Percentiles rank a stretch among this genome's conserved stretches.
Conservation (phyloP, 2,329 filamentous ascomycete species). For the Huntiella bhutanensis region DNA sequence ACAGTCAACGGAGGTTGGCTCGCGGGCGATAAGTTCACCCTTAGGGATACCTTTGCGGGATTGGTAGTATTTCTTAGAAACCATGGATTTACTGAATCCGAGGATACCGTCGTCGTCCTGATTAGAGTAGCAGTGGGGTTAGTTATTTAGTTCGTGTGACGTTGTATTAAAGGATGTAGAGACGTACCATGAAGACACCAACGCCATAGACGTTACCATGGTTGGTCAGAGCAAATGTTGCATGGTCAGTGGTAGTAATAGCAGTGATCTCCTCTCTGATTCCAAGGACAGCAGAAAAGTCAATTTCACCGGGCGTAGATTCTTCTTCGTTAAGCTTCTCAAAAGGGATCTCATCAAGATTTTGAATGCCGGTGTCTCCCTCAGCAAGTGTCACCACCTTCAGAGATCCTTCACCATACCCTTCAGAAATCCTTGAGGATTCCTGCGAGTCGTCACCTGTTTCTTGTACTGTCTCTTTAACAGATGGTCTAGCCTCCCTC, state of each 20-base stretch:
- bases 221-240: constrained; percentile 41
- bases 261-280: constrained; percentile 33
- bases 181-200: constrained; percentile 39
- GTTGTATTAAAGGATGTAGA: neutral
- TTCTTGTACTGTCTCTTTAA: neutral
- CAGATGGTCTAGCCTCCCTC: neutral
- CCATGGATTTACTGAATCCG: constrained; percentile 25
- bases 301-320: constrained; percentile 12
- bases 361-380: neutral
- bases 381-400: neutral
- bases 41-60: constrained; percentile 2
- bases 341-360: constrained; percentile 28
- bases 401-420: neutral
- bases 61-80: constrained; percentile 3
- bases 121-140: neutral
- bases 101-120: constrained; percentile 28
- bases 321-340: constrained; percentile 23
- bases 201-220: constrained; percentile 46
- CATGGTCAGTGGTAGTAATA: constrained; percentile 42
- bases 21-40: constrained; percentile 7
- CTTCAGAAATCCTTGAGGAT: neutral
- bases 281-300: constrained; percentile 28
- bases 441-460: neutral
- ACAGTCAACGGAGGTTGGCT: constrained; percentile 27
- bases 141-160: neutral